Evolutionary conservation across 352 stramenopile genomes (phyloP).

Genomic region (Globisporangium abappressorium): DNA sequence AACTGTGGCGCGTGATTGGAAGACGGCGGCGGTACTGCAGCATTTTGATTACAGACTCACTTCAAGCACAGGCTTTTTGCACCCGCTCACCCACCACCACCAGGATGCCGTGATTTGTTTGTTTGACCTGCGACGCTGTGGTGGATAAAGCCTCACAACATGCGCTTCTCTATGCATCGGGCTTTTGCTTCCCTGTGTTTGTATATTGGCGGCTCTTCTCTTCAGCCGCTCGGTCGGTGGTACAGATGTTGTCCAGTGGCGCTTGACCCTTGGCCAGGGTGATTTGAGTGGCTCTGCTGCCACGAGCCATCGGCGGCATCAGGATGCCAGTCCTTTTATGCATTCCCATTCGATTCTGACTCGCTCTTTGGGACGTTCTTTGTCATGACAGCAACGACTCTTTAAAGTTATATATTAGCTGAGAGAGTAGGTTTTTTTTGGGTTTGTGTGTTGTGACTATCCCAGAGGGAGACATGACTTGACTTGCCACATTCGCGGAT

Average conservation of each 20-base stretch:
- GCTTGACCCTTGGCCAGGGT: neutral
- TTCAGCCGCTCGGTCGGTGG: neutral
- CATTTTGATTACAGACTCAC: neutral
- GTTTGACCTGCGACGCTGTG: neutral
- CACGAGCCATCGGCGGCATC: neutral
- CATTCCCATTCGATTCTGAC: neutral
- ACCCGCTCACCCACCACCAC: neutral
- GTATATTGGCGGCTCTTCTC: neutral
- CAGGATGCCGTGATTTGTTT: neutral
- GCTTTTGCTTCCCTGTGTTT: neutral
- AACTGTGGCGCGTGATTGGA: neutral
- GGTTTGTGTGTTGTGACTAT: no score
- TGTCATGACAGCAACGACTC: neutral
- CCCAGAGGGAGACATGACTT: neutral
- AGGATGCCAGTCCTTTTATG: neutral
- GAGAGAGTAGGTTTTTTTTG: neutral
- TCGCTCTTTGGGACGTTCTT: neutral
- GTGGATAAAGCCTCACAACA: neutral
- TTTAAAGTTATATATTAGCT: neutral
- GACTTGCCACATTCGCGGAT: no score
- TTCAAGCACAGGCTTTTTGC: neutral
- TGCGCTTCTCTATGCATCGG: neutral
- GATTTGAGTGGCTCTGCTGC: slow-evolving; percentile 1
- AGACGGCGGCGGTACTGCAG: neutral
- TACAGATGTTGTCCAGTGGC: neutral